A percentile compares a stretch with the other conserved stretches of the same genome.
phyloP scores from a whole-genome alignment of 805 yeast species.

The Yarrowia alimentaria region DNA sequence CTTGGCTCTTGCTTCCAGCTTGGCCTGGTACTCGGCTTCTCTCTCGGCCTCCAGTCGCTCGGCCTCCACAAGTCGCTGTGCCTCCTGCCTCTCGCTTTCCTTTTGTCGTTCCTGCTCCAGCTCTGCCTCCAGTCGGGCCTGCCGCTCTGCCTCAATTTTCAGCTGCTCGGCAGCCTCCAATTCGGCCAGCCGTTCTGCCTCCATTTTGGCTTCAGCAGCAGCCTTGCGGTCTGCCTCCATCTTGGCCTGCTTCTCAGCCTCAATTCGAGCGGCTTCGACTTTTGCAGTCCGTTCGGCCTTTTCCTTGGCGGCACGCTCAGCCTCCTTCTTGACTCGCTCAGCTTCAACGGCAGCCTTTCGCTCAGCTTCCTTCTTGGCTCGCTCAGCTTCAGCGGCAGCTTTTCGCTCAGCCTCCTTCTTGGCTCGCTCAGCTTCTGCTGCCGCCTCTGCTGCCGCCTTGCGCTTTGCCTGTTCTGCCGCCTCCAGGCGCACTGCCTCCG shows the following conservation, averaged over 20 bases:
- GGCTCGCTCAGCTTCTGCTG: not conserved
- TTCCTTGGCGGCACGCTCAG: not conserved
- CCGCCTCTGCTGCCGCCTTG: not conserved
- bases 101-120: conserved; percentile 3
- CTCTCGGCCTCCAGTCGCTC: conserved; percentile 11
- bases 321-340: not conserved
- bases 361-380: not conserved
- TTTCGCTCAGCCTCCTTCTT: conserved; percentile 2
- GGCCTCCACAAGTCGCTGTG: not conserved
- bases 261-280: not conserved
- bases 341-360: not conserved
- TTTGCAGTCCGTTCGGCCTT: not conserved
- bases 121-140: conserved; percentile 5
- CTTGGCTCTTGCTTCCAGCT: conserved; percentile 15
- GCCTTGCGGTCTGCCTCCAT: not conserved
- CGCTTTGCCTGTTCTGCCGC: too few relatives aligned
- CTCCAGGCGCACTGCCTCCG: too few relatives aligned
- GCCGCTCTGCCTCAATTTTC: not conserved
- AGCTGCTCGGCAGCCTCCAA: not conserved
- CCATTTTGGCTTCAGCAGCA: not conserved
- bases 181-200: not conserved
- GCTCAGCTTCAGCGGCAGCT: not conserved
- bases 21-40: conserved; percentile 17
- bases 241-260: not conserved
- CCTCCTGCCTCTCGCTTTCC: conserved; percentile 3